phyloP scores from a whole-genome alignment of 2,329 filamentous ascomycete genomes.

The Torrubiella hemipterigena region DNA sequence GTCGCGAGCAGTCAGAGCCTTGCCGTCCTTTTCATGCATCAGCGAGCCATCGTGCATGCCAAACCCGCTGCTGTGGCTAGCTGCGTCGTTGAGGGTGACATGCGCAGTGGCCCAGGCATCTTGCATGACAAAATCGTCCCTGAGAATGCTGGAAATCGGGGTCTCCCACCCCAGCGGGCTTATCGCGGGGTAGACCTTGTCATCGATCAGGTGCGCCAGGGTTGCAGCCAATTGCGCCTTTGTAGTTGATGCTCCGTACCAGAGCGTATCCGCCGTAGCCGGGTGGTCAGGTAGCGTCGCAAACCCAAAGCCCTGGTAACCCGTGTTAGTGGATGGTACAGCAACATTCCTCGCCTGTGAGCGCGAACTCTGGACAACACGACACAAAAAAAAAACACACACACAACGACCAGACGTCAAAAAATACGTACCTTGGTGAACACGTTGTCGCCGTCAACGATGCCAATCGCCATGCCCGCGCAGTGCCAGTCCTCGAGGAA shows the following conservation, averaged over 20 bases:
- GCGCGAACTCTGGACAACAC: too few species aligned
- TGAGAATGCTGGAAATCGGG: slow-evolving; percentile 31
- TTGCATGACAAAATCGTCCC: slow-evolving; percentile 38
- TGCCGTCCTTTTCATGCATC: slow-evolving; percentile 15
- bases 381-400: too few species aligned
- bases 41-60: slow-evolving; percentile 23
- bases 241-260: slow-evolving; percentile 42
- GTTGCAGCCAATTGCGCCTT: slow-evolving; percentile 42
- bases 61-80: slow-evolving; percentile 40
- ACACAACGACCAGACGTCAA: too few species aligned
- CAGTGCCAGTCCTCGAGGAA: slow-evolving; percentile 26
- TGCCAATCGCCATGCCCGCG: slow-evolving; percentile 34
- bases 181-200: slow-evolving; percentile 15
- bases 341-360: neutral
- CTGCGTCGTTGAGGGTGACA: slow-evolving; percentile 41
- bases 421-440: slow-evolving; percentile 21
- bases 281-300: slow-evolving; percentile 23
- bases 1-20: slow-evolving; percentile 17
- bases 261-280: slow-evolving; percentile 34
- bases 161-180: slow-evolving; percentile 33
- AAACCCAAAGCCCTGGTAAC: slow-evolving; percentile 17
- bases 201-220: slow-evolving; percentile 36
- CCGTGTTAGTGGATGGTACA: neutral
- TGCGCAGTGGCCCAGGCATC: slow-evolving; percentile 32
- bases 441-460: slow-evolving; percentile 30